phyloP scores from a whole-genome alignment of 345 rosid genomes.

The Jatropha curcas region DNA sequence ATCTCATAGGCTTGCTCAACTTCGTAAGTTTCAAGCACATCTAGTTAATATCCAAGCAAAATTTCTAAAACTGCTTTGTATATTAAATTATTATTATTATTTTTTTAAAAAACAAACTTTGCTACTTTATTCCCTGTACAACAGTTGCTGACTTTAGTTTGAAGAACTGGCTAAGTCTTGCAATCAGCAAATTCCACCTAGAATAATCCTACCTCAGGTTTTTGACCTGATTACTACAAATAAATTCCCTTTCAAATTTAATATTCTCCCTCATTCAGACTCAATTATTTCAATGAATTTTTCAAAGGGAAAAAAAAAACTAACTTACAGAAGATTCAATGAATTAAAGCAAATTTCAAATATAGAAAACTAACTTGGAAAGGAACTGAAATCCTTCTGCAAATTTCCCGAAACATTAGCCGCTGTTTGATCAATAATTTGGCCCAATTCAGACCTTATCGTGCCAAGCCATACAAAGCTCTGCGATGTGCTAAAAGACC shows the following conservation, averaged over 20 bases:
- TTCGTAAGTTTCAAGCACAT: neutral
- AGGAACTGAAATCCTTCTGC: constrained; percentile 38
- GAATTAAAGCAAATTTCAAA: neutral
- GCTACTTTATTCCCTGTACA: no score
- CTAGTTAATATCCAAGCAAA: neutral
- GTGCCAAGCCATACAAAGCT: constrained; percentile 18
- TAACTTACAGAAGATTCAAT: neutral
- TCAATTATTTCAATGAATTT: no score
- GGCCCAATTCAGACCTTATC: constrained; percentile 23
- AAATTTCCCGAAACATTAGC: constrained; percentile 25
- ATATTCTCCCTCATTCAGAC: no score
- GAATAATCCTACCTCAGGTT: no score
- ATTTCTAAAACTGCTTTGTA: neutral
- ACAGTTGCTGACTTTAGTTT: no score
- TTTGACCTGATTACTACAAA: no score
- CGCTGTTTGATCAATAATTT: constrained; percentile 18
- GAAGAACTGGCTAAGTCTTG: no score
- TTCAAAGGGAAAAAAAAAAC: no score
- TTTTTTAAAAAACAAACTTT: no score
- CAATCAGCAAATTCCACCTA: no score
- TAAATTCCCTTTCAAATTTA: no score
- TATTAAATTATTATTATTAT: no score
- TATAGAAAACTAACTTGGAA: constrained; percentile 43
- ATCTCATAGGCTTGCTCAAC: neutral
- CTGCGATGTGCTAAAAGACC: neutral